These are phyloP conservation scores for Corynascus novoguineensis DNA, from an alignment of 495 filamentous ascomycete species.

Conservation along the genomic window DNA sequence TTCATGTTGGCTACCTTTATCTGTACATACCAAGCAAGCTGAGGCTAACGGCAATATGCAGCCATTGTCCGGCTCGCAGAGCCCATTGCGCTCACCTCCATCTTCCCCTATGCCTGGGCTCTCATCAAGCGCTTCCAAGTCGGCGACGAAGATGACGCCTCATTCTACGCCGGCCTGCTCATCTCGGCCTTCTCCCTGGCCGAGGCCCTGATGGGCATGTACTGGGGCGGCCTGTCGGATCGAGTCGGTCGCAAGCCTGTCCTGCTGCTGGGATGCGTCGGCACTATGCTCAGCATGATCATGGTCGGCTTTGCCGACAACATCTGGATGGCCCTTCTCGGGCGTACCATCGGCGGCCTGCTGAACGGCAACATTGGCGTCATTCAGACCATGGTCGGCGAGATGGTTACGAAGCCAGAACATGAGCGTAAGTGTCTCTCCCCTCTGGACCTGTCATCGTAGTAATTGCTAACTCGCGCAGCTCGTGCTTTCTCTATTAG, in stretches of 20 bases:
- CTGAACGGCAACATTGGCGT: conserved; percentile 87
- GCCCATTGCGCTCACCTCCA: conserved; percentile 81
- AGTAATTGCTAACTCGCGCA: conserved; percentile 34
- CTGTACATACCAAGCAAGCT: no score
- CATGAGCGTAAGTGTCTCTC: conserved; percentile 66
- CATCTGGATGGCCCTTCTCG: conserved; percentile 70
- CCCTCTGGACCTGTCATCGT: neutral
- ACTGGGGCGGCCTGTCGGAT: conserved; percentile 80
- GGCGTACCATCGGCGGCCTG: conserved; percentile 69
- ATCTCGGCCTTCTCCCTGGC: conserved; percentile 78
- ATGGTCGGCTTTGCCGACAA: conserved; percentile 78
- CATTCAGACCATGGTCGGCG: conserved; percentile 89
- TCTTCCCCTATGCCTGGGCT: conserved; percentile 83
- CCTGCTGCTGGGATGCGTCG: conserved; percentile 69
- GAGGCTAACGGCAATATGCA: conserved; percentile 16
- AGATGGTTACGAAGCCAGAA: conserved; percentile 69
- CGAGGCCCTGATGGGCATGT: conserved; percentile 75
- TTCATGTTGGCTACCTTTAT: no score
- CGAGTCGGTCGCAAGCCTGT: conserved; percentile 79
- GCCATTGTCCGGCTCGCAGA: conserved; percentile 67
- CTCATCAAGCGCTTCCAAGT: conserved; percentile 70
- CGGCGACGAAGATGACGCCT: conserved; percentile 62
- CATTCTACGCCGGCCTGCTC: conserved; percentile 78
- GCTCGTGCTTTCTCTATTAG: conserved; percentile 70
- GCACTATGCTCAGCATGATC: conserved; percentile 72